Evolutionary conservation across 495 filamentous ascomycete genomes (phyloP).

Genomic region (Neurospora sp.): DNA sequence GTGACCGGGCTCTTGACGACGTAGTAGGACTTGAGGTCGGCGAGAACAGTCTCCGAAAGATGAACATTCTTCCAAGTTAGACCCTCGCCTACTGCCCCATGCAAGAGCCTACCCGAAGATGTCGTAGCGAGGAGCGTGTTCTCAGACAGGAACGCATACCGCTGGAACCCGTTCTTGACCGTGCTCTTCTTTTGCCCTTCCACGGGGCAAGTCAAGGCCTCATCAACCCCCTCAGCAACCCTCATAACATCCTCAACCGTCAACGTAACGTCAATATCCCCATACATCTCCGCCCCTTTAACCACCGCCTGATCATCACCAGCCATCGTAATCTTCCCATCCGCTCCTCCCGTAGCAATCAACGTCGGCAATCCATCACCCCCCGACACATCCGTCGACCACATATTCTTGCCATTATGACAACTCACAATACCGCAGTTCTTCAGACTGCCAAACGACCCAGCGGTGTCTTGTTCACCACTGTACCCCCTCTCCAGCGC

Average conservation of each 20-base stretch:
- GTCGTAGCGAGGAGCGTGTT: slow-evolving; percentile 50
- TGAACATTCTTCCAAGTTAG: slow-evolving; percentile 30
- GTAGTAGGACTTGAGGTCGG: slow-evolving; percentile 35
- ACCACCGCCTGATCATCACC: slow-evolving; percentile 11
- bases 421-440: slow-evolving; percentile 44
- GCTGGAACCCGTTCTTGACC: slow-evolving; percentile 43
- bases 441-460: slow-evolving; percentile 28
- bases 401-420: slow-evolving; percentile 88
- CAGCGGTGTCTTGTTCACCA: slow-evolving; percentile 6
- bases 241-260: slow-evolving; percentile 13
- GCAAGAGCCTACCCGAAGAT: slow-evolving; percentile 48
- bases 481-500: neutral
- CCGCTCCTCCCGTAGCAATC: slow-evolving; percentile 78
- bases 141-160: slow-evolving; percentile 55
- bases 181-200: neutral
- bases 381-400: slow-evolving; percentile 52
- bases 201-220: neutral
- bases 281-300: neutral
- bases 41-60: slow-evolving; percentile 18
- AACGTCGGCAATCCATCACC: slow-evolving; percentile 18
- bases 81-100: slow-evolving; percentile 28
- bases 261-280: slow-evolving; percentile 10
- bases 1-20: slow-evolving; percentile 26
- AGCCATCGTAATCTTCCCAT: slow-evolving; percentile 50
- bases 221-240: neutral